Evolutionary conservation across 495 filamentous ascomycete species (phyloP).

Genomic region (Rhypophila decipiens): DNA sequence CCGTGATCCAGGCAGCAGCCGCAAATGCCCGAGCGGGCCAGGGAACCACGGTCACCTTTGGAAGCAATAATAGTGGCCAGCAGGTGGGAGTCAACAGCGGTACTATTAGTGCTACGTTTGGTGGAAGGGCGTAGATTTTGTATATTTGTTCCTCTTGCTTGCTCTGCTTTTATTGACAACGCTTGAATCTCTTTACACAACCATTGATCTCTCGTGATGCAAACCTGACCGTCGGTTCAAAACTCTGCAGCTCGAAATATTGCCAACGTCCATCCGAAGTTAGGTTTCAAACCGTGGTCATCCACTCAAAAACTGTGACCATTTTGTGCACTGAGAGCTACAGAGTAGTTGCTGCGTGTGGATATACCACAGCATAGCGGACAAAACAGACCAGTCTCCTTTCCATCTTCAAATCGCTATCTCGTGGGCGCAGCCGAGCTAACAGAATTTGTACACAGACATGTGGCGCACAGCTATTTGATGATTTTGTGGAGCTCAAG

Average conservation of each 20-base stretch:
- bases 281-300: neutral
- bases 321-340: slow-evolving; percentile 1
- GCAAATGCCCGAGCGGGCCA: slow-evolving; percentile 10
- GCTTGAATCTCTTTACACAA: neutral
- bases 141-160: slow-evolving; percentile 6
- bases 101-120: slow-evolving; percentile 6
- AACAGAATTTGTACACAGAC: no score
- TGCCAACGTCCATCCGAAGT: neutral
- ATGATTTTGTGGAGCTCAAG: neutral
- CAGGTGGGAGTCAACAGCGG: slow-evolving; percentile 8
- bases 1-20: slow-evolving; percentile 26
- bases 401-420: slow-evolving; percentile 5
- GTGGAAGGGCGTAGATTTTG: slow-evolving; percentile 3
- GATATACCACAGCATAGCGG: neutral
- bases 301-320: neutral
- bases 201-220: neutral
- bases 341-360: slow-evolving; percentile 3
- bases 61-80: slow-evolving; percentile 2
- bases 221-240: neutral
- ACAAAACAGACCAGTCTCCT: slow-evolving; percentile 1
- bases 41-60: slow-evolving; percentile 6
- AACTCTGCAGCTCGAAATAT: neutral
- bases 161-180: neutral
- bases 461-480: neutral
- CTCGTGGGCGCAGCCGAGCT: slow-evolving; percentile 1